Evolutionary conservation across 2,329 filamentous ascomycete genomes (phyloP).

Genomic region (Aspergillus versicolor): DNA sequence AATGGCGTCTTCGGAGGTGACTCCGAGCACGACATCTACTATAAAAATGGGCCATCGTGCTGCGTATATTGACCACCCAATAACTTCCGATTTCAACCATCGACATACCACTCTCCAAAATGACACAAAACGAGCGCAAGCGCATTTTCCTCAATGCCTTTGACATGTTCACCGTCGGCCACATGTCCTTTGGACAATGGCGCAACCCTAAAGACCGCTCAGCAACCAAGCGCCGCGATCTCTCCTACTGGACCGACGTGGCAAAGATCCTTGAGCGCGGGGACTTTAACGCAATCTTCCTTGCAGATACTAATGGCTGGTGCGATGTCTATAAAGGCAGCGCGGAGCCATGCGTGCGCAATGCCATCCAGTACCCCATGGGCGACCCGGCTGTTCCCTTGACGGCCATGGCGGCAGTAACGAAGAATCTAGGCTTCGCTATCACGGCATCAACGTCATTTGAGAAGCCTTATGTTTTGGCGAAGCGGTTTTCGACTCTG

Average conservation of each 20-base stretch:
- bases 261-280: constrained; percentile 62
- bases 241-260: constrained; percentile 66
- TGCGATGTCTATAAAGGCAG: constrained; percentile 63
- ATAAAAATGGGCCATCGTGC: too few species aligned
- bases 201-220: constrained; percentile 65
- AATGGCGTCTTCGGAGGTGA: too few species aligned
- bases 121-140: constrained; percentile 25
- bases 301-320: constrained; percentile 65
- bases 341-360: constrained; percentile 59
- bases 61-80: too few species aligned
- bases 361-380: constrained; percentile 64
- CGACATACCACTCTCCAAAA: too few species aligned
- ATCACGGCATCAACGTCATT: constrained; percentile 65
- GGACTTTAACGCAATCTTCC: constrained; percentile 63
- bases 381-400: constrained; percentile 65
- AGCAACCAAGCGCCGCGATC: constrained; percentile 55
- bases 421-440: constrained; percentile 62
- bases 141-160: constrained; percentile 64
- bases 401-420: constrained; percentile 65
- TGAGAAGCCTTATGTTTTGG: constrained; percentile 61
- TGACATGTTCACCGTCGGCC: constrained; percentile 65
- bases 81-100: too few species aligned
- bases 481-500: constrained; percentile 61
- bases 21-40: too few species aligned
- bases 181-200: constrained; percentile 66